A percentile compares a stretch with the other conserved stretches of the same genome.
These are phyloP conservation scores for Russula emetica DNA, from an alignment of 768 basidiomycete genomes.

Conservation along the genomic window DNA sequence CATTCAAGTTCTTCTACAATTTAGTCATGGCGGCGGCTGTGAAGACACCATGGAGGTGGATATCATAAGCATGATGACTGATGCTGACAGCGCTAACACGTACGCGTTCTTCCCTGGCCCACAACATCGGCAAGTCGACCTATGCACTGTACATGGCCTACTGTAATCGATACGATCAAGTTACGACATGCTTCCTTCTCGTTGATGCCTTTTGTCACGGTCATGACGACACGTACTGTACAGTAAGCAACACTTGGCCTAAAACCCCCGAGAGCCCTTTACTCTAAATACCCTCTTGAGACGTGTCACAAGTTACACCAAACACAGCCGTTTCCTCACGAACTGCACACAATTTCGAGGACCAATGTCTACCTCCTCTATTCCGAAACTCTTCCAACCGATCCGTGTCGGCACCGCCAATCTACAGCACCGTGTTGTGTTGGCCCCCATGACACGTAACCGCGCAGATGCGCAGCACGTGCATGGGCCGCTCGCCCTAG, in stretches of 20 bases:
- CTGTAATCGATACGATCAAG: no score
- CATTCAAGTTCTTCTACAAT: no score
- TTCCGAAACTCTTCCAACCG: constrained; percentile 43
- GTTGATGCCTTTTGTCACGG: no score
- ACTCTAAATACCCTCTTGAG: no score
- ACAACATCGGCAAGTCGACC: no score
- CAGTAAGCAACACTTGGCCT: not conserved
- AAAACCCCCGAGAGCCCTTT: not conserved
- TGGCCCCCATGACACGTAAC: constrained; percentile 51
- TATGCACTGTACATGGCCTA: no score
- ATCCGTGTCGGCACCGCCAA: constrained; percentile 41
- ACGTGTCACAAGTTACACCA: not conserved
- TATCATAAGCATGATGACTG: no score
- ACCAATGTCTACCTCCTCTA: not conserved
- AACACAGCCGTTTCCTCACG: not conserved
- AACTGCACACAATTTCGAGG: not conserved
- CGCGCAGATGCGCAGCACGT: constrained; percentile 39
- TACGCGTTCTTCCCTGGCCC: no score
- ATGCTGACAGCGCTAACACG: no score
- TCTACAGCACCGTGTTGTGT: constrained; percentile 49
- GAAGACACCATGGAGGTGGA: no score
- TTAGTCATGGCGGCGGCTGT: no score
- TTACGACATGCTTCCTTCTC: not conserved
- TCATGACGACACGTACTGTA: not conserved
- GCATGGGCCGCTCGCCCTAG: constrained; percentile 35